Evolutionary conservation across 352 stramenopile species (phyloP).

Genomic region (Pythium plurisporium): DNA sequence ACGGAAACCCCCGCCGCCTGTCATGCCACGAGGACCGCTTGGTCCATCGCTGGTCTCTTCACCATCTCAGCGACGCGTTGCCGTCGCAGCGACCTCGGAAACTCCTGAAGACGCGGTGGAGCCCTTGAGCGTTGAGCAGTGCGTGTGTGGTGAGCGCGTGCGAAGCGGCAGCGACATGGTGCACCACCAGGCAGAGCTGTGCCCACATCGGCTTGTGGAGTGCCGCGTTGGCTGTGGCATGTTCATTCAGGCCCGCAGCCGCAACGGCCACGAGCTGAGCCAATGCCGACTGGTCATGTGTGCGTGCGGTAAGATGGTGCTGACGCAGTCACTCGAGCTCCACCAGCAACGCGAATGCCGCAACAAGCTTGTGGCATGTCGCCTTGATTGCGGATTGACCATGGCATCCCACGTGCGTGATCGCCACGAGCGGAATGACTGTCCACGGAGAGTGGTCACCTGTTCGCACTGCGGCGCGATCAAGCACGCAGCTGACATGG

Average conservation of each 20-base stretch:
- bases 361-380: slow-evolving; percentile 37
- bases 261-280: slow-evolving; percentile 62
- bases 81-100: background rate
- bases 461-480: slow-evolving; percentile 37
- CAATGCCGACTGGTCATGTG: slow-evolving; percentile 66
- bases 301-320: slow-evolving; percentile 58
- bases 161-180: slow-evolving; percentile 17
- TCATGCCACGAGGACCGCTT: background rate
- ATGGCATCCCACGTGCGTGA: slow-evolving; percentile 36
- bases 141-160: slow-evolving; percentile 39
- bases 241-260: slow-evolving; percentile 43
- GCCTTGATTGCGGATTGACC: slow-evolving; percentile 29
- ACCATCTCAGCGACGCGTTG: background rate
- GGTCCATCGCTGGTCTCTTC: background rate
- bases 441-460: slow-evolving; percentile 27
- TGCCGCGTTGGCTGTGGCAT: slow-evolving; percentile 51
- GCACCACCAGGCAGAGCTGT: slow-evolving; percentile 28
- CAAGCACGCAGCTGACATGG: slow-evolving; percentile 39
- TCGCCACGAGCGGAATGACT: slow-evolving; percentile 55
- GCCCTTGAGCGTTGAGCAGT: slow-evolving; percentile 19
- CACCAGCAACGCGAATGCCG: slow-evolving; percentile 51
- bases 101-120: background rate
- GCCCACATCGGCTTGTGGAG: slow-evolving; percentile 38
- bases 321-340: slow-evolving; percentile 45
- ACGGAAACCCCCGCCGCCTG: slow-evolving; percentile 11